Evolutionary conservation across 495 filamentous ascomycete species (phyloP).

Genomic region (Trichocladium uniseriatum): DNA sequence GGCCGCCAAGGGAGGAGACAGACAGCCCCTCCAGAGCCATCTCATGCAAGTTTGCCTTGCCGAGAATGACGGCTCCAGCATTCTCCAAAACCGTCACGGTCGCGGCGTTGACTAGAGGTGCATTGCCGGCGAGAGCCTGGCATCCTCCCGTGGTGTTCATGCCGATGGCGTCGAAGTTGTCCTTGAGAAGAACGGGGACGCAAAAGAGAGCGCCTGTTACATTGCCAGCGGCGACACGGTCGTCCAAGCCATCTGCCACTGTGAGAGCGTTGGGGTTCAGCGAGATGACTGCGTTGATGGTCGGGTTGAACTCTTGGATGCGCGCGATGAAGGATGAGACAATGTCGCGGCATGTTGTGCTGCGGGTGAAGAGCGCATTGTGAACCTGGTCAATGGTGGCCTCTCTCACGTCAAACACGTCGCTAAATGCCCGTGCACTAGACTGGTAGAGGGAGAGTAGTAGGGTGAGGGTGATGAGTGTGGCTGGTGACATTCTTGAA

Average conservation of each 20-base stretch:
- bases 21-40: constrained; percentile 53
- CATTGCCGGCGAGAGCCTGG: constrained; percentile 36
- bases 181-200: constrained; percentile 54
- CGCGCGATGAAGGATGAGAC: constrained; percentile 47
- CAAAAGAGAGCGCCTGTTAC: constrained; percentile 41
- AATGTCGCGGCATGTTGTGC: constrained; percentile 43
- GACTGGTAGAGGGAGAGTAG: no score
- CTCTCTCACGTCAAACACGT: constrained; percentile 37
- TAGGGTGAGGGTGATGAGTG: no score
- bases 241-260: constrained; percentile 41
- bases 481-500: no score
- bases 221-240: constrained; percentile 34
- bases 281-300: constrained; percentile 48
- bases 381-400: constrained; percentile 49
- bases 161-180: constrained; percentile 47
- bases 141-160: constrained; percentile 49
- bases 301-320: constrained; percentile 46
- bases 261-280: constrained; percentile 43
- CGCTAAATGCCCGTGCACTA: not conserved
- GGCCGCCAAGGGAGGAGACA: constrained; percentile 52
- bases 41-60: constrained; percentile 58
- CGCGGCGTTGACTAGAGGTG: constrained; percentile 38
- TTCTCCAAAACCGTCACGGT: constrained; percentile 41
- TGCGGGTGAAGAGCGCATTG: constrained; percentile 37
- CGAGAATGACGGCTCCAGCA: constrained; percentile 56